Base-by-base conservation (phyloP, 305 asterid genomes). In the Fraxinus platypoda region DNA sequence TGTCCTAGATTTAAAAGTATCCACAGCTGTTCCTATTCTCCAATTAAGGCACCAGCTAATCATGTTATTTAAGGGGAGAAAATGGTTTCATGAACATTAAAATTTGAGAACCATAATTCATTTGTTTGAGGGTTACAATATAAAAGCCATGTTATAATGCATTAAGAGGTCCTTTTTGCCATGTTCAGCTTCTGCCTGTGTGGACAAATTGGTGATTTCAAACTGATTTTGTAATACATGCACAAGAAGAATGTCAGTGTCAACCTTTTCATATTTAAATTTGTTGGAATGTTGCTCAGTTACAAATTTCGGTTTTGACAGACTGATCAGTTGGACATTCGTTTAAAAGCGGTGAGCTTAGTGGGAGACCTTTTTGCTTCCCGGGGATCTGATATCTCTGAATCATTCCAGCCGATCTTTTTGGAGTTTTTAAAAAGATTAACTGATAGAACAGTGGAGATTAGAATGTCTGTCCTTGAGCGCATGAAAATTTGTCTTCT, bases 391-490 rank as follows among this genome's bases (percentile, higher is more conserved):
- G 84, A 89, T 81, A 90, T 91, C 77, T 89, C 98, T 81, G 97
- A 89, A 78, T 85, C 87, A 72, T 93, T 97, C 89, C 94, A 89
- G 86, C 97, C 99, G 35, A 88, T 97, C 80, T 90, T 95, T 88
- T 74, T 84, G 83, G 99, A 97, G 88, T 97, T 91, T 87, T 84
- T 97, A 87, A 92, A 93, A 90, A 92, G 99, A 84, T 87, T 97
- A 86, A 91, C 97, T 76, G 99, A 97, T 85, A 93, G 96, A 89
- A 90, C 81, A 46, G 91, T 86, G 81, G 98, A 97, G 84, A 97
- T 95, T 84, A 91, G 99, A 77, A 89, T 94, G 97, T 84, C 91
- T 81, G 99, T 92, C 84, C 98, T 94, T 84, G 92, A 91, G 89
- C 89, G 91, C 83, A 91, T 91, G 86, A 92, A 91, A 91, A 86